Base-by-base conservation (phyloP, 345 rosid species). In the Gossypium stocksii region DNA sequence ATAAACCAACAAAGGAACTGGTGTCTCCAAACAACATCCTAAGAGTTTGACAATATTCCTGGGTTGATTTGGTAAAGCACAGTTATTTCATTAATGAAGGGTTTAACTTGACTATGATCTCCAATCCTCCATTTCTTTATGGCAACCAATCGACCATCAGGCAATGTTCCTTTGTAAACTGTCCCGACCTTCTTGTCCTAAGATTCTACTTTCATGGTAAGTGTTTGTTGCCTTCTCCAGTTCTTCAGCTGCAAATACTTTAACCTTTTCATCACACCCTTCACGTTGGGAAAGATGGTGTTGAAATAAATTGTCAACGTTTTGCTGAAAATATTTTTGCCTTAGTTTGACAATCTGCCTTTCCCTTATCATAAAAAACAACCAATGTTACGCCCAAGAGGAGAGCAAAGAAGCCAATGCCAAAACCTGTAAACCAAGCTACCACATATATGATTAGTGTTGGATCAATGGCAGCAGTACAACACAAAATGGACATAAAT, bases 51-150 rank as follows among this genome's bases (percentile, higher is more conserved):
- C 88, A 29, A 82, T 83, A 14, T 87, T 85, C 49, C 80, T 77
- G 9, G 87, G 60, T 87, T 83, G 73, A 87, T 84, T 70, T 83
- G 85, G 3, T 82, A 84, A 3, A 88, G 83, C 4, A 88, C 83
- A 0, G 73, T 25, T 52, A 88, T 79, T 65, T 86, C 87, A 15
- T 86, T 86, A 63, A 88, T 77, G 74, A 86, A 86, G 44, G 84
- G 86, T 19, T 81, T 80, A 1, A 82, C 76, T 53, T 86, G 85
- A 34, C 77, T 79, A 44, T 72, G 70, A 8, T 86, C 83, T 67
- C 83, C 65, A 2, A 77, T 61, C 60, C 72, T 81, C 8, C 87
- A 83, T 38, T 76, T 88, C 68, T 86, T 88, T 12, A 88, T 83
- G 15, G 91, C 88, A 2, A 86, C 79, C 0, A 76, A 23, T n/a